A percentile compares a stretch with the other conserved stretches of the same genome.
Evolutionary conservation across 306 rosid species (phyloP).

Genomic region (Carpinus fangiana): DNA sequence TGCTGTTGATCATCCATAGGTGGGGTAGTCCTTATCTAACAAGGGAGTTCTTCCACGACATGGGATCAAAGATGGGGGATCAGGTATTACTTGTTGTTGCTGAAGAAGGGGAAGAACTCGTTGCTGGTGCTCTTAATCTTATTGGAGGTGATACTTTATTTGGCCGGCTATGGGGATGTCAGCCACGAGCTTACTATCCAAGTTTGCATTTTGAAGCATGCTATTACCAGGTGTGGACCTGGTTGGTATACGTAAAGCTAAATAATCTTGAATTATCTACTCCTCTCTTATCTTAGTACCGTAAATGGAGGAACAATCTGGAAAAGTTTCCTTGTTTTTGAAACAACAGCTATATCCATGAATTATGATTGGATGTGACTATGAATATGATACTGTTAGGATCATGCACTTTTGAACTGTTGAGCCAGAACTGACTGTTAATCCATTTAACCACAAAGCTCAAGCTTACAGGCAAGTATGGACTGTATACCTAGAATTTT

Average conservation of each 20-base stretch:
- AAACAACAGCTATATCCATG: not conserved
- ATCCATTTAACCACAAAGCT: not conserved
- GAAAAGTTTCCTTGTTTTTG: not conserved
- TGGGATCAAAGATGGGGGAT: slow-evolving; percentile 93
- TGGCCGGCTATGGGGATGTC: slow-evolving; percentile 97
- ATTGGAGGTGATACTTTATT: slow-evolving; percentile 91
- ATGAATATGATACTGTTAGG: not conserved
- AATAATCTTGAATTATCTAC: not conserved
- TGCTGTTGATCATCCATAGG: slow-evolving; percentile 46
- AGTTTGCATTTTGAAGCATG: slow-evolving; percentile 97
- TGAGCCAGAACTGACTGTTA: not conserved
- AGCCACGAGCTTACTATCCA: slow-evolving; percentile 68
- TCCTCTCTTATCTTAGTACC: not conserved
- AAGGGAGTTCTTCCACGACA: slow-evolving; percentile 76
- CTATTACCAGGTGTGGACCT: slow-evolving; percentile 76
- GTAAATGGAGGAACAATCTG: not conserved
- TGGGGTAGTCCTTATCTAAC: slow-evolving; percentile 96
- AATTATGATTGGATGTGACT: not conserved
- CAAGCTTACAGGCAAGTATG: not conserved
- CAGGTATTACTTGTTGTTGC: slow-evolving; percentile 79
- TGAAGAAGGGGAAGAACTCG: slow-evolving; percentile 78
- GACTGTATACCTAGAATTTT: not conserved
- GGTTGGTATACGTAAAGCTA: not conserved
- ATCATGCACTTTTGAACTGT: not conserved
- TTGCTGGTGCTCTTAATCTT: slow-evolving; percentile 95